Evolutionary conservation across 768 basidiomycete species (phyloP).

Genomic region (Gymnopilus dilepis): DNA sequence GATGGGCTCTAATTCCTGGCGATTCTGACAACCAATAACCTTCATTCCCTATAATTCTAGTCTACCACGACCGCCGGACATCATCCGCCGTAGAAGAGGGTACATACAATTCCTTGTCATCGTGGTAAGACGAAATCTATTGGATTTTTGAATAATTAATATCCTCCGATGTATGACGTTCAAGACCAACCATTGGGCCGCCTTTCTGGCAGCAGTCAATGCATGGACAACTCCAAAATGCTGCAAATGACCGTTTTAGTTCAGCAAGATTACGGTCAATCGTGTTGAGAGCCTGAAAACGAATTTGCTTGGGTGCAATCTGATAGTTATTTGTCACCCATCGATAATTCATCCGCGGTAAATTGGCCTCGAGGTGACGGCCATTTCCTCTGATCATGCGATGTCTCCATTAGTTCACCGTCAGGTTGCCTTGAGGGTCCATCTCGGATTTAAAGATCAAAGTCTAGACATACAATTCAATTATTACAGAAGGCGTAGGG

Average conservation of each 20-base stretch:
- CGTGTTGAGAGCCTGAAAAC: background rate
- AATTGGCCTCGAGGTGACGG: background rate
- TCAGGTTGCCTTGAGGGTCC: background rate
- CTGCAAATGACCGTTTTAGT: background rate
- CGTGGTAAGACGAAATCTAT: background rate
- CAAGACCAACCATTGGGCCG: background rate
- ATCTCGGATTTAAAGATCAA: conserved; percentile 1
- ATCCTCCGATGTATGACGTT: background rate
- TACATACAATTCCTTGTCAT: background rate
- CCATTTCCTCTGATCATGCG: background rate
- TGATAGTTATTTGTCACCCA: conserved; percentile 2
- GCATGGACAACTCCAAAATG: background rate
- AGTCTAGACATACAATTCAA: background rate
- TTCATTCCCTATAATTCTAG: too few species aligned
- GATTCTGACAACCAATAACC: too few species aligned
- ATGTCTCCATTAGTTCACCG: background rate
- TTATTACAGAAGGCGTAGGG: too few species aligned
- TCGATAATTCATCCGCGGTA: background rate
- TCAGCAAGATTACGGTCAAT: background rate
- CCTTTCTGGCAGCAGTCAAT: background rate
- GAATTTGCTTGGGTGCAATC: background rate
- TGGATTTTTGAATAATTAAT: conserved; percentile 6
- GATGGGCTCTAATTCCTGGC: too few species aligned
- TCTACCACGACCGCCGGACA: too few species aligned
- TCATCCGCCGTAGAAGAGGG: too few species aligned